Percentiles rank a stretch among this genome's conserved stretches.
Evolutionary conservation across 129 eudicot species (phyloP).

Genomic region (Centrapalus pauciflorus): DNA sequence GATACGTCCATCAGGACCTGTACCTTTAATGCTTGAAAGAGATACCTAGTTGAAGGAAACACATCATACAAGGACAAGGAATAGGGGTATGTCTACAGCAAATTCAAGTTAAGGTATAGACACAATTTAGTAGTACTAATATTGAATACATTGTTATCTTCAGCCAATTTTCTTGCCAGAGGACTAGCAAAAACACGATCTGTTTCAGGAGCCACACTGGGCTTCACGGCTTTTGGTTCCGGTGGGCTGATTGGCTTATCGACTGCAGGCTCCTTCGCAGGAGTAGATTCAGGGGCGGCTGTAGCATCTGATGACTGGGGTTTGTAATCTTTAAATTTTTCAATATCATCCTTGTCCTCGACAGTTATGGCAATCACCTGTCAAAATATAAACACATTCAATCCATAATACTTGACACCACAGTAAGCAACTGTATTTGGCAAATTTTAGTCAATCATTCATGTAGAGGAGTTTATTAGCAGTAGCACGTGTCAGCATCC

Average conservation of each 20-base stretch:
- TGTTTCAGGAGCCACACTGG: slow-evolving; percentile 39
- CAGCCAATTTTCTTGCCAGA: slow-evolving; percentile 91
- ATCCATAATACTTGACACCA: background rate
- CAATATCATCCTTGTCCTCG: slow-evolving; percentile 83
- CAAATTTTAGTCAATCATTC: background rate
- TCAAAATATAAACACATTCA: slow-evolving; percentile 16
- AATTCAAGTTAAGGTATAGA: background rate
- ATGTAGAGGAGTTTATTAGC: background rate
- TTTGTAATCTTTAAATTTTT: slow-evolving; percentile 75
- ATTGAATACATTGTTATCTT: slow-evolving; percentile 61
- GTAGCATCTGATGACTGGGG: slow-evolving; percentile 65
- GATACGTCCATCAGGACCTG: slow-evolving; percentile 96
- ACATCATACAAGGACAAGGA: background rate
- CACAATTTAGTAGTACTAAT: background rate
- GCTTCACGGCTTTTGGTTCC: slow-evolving; percentile 47
- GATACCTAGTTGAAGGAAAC: slow-evolving; percentile 46
- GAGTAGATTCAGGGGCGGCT: slow-evolving; percentile 52
- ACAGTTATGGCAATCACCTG: slow-evolving; percentile 91
- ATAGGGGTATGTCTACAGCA: background rate
- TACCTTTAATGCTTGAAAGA: slow-evolving; percentile 86
- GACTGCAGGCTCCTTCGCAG: slow-evolving; percentile 48
- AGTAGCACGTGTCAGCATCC: background rate
- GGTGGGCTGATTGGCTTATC: slow-evolving; percentile 52
- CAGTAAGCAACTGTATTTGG: background rate
- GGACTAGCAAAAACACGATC: slow-evolving; percentile 95